phyloP scores from a whole-genome alignment of 2,329 filamentous ascomycete species.

The Cordyceps pruinosa region DNA sequence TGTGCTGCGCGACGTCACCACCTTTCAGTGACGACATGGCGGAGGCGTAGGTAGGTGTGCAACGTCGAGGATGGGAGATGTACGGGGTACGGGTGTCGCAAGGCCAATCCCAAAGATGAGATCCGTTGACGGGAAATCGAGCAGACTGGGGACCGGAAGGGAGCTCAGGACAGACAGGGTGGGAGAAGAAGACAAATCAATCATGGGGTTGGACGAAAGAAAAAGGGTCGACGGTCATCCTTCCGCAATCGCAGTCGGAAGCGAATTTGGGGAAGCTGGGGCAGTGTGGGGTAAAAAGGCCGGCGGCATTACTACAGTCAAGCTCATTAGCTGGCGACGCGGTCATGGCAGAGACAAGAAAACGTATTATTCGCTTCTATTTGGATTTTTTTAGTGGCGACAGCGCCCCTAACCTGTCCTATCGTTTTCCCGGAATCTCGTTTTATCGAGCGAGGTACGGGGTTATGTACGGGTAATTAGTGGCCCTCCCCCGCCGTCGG shows the following conservation, averaged over 20 bases:
- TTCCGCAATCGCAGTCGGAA: background rate
- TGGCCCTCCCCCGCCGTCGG: background rate
- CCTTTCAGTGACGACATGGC: conserved; percentile 44
- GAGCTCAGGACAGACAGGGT: background rate
- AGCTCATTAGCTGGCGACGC: conserved; percentile 4
- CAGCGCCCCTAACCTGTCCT: background rate
- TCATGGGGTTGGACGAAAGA: background rate
- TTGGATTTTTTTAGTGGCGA: background rate
- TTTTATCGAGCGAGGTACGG: too few relatives aligned
- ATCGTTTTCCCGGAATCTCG: background rate
- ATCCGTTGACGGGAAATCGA: background rate
- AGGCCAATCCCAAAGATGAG: background rate
- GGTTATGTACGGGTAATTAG: too few relatives aligned
- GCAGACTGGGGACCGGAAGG: background rate
- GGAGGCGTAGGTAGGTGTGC: background rate
- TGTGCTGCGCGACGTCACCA: conserved; percentile 60
- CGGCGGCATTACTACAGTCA: conserved; percentile 2
- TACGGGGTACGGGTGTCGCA: background rate
- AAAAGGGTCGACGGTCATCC: background rate
- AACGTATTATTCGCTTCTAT: background rate
- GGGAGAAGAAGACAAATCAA: background rate
- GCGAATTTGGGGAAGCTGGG: conserved; percentile 1
- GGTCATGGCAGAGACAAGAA: background rate
- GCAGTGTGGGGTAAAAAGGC: conserved; percentile 4
- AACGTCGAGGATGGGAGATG: background rate